Percentiles rank a stretch among this genome's conserved stretches.
Conservation (phyloP, 2,329 filamentous ascomycete species). For the Bimuria novae-zelandiae region DNA sequence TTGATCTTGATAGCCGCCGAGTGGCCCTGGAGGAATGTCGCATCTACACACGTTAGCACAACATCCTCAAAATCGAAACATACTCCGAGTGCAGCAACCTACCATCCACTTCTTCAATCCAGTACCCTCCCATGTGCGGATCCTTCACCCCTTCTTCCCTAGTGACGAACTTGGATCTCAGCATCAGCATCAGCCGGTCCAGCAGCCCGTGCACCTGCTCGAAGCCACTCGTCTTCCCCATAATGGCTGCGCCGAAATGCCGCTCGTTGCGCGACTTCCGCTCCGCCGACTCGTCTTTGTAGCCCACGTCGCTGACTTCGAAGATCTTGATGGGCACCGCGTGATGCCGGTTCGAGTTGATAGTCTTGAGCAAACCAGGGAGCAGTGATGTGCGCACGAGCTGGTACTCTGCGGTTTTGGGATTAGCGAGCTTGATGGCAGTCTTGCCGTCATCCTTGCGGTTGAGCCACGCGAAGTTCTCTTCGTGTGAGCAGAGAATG, state of each 20-base stretch:
- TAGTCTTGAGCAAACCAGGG: conserved; percentile 88
- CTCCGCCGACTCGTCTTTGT: conserved; percentile 83
- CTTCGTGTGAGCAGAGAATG: conserved; percentile 95
- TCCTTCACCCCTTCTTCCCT: conserved; percentile 67
- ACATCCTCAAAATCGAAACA: background rate
- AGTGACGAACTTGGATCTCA: conserved; percentile 79
- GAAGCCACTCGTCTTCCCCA: conserved; percentile 92
- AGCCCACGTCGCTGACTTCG: conserved; percentile 86
- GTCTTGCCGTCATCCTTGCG: conserved; percentile 83
- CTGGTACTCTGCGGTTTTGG: conserved; percentile 92
- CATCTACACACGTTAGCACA: conserved; percentile 54
- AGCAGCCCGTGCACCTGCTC: conserved; percentile 93
- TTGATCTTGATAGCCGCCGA: conserved; percentile 83
- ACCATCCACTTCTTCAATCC: conserved; percentile 90
- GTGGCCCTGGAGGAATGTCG: conserved; percentile 90
- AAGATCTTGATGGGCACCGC: conserved; percentile 89
- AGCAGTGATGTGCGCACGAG: conserved; percentile 86
- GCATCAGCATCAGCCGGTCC: conserved; percentile 90
- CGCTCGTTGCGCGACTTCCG: conserved; percentile 87
- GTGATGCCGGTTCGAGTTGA: conserved; percentile 90
- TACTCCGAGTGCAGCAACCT: conserved; percentile 31
- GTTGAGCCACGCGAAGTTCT: conserved; percentile 97
- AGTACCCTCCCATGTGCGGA: conserved; percentile 74
- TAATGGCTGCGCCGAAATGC: conserved; percentile 95
- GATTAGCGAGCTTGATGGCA: conserved; percentile 84